Conservation (phyloP, 495 filamentous ascomycete species). For the Alectoria sarmentosa region DNA sequence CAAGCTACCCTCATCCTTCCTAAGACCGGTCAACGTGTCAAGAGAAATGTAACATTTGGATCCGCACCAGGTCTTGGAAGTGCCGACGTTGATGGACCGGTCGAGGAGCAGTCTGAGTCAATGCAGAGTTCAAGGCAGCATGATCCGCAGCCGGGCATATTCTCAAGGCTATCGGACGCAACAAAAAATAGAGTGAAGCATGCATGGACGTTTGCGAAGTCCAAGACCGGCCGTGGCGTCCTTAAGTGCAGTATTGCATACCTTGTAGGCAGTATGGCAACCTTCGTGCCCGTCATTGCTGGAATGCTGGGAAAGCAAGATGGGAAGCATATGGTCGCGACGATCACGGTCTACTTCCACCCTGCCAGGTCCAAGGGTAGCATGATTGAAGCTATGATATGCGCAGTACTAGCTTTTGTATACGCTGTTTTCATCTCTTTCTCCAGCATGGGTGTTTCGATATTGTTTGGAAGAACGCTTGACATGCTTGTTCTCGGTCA, state of each 20-base stretch:
- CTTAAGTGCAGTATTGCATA: constrained; percentile 94
- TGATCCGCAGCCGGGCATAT: constrained; percentile 15
- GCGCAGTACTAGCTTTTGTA: constrained; percentile 70
- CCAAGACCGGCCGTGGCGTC: constrained; percentile 62
- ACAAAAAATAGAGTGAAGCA: constrained; percentile 15
- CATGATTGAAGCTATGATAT: constrained; percentile 84
- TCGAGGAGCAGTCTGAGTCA: constrained; percentile 38
- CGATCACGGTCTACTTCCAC: constrained; percentile 92
- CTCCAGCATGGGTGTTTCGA: constrained; percentile 78
- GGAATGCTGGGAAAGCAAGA: constrained; percentile 74
- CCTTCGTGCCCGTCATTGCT: constrained; percentile 70
- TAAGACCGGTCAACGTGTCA: constrained; percentile 46
- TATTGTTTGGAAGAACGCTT: constrained; percentile 60
- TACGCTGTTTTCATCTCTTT: constrained; percentile 79
- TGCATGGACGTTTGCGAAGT: constrained; percentile 39
- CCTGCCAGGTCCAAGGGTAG: constrained; percentile 84
- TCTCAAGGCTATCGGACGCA: constrained; percentile 3
- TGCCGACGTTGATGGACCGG: constrained; percentile 22
- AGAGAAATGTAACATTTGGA: constrained; percentile 41
- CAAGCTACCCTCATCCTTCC: constrained; percentile 49
- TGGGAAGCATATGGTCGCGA: constrained; percentile 93
- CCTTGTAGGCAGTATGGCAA: constrained; percentile 78
- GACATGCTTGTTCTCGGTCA: constrained; percentile 66
- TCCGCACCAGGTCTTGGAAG: constrained; percentile 28
- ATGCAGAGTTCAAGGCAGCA: constrained; percentile 29